Base-by-base conservation (phyloP, 495 filamentous ascomycete genomes). In the Xylaria flabelliformis region DNA sequence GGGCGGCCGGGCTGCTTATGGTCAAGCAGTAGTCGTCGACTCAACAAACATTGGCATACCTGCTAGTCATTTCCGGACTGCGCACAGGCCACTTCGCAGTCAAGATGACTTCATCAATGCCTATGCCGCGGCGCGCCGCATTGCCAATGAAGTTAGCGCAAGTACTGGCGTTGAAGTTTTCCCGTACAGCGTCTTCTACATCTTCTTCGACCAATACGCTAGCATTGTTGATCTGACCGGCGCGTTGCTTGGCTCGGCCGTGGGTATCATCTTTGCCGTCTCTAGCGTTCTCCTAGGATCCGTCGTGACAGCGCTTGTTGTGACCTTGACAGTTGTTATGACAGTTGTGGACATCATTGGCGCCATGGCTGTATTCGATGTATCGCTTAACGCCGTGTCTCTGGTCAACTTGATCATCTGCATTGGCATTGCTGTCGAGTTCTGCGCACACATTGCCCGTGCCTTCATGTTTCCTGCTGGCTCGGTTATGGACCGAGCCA, bases 341-440 rank as follows among this genome's bases (percentile, higher is more conserved):
- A 95, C 90, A 46, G 90, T 99, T 48, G 88, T 93, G n/a, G 95
- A 97, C 80, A 94, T 99, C 76, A 91, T 97, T 73, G 96, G 95
- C 61, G 90, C 93, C 42, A 98, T 99, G 96, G 94, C 95, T 1
- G 79, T 97, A 42, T 90, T 91, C 70, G 86, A 90, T 67, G 94
- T 99, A 29, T 95, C 92, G n/a, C 88, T 99, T 61, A 99, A 99
- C 75, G 97, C 96, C 19, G 93, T 99, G 48, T 94, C 92, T 15
- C 88, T 99, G n/a, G 96, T 98, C 76, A 99, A 99, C 80, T 82
- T 99, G 61, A 91, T 99, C 73, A 99, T 99, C 75, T 97, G 94
- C 77, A 92, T 98, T 36, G 96, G 96, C 67, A 99, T 99, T 76
- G 89, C 88, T 24, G 95, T 99, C 58, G 96, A 98, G 80, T 99